Base-by-base conservation (phyloP, 116 monocot genomes). In the Iris pallida region DNA sequence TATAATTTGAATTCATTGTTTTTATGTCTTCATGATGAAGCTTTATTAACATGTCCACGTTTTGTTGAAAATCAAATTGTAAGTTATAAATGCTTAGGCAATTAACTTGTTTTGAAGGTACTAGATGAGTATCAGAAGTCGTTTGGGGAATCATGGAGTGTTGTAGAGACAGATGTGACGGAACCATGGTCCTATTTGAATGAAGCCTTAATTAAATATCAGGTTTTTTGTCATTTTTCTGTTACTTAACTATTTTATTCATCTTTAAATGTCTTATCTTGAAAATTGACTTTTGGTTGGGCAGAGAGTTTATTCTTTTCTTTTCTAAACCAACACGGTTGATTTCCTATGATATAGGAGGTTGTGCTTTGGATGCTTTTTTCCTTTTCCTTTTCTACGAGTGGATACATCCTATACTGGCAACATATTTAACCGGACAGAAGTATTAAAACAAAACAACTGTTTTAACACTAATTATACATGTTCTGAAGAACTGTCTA, bases 101-200 rank as follows among this genome's bases (percentile, higher is more conserved):
- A 10, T 66, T 52, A 52, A 53, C 53, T 53, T 66, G 16, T 63
- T 6, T 70, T 1, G 1, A 66, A 93, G 91, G 88, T 95, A 7
- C 59, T 95, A 47, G 95, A 90, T 74, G 91, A 95, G 63, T 95
- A 91, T 78, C 88, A 90, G 57, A 95, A 90, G 77, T 61, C 69
- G 54, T 90, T 95, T 82, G 94, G 94, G 19, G 90, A 95, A 19
- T 88, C 88, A 0, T 95, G 94, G 88, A 85, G 76, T 82, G 57
- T 66, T 46, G 68, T 78, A 43, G 80, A 83, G 49, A 57, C 63
- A 63, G 91, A 95, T 88, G 53, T 61, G 9, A 75, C 72, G 48
- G 75, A 95, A 75, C 75, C 88, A 64, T 95, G 94, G 94, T 73
- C 81, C 20, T 95, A 81, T 68, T 75, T 90, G 65, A 84, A 72